Conservation (phyloP, 1,139 yeast species). For the Yamadazyma pseudoaaseri region DNA sequence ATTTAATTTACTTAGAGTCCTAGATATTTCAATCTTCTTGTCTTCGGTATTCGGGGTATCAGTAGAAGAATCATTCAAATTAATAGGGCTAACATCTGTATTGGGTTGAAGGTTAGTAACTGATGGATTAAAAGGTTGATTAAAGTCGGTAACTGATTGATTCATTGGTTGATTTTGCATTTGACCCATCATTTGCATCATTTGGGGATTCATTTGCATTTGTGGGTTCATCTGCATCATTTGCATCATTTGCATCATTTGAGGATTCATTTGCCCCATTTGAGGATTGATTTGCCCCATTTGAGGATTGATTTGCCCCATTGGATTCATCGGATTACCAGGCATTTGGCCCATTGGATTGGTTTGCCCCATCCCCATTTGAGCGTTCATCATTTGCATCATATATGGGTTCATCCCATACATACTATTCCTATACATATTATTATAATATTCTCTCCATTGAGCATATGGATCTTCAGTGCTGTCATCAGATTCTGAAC, state of each 20-base stretch:
- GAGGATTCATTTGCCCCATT: constrained; percentile 12
- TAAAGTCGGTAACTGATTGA: no score
- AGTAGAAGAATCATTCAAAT: neutral
- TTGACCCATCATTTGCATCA: constrained; percentile 2
- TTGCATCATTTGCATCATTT: constrained; percentile 12
- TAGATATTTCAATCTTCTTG: constrained; percentile 5
- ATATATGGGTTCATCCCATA: constrained; percentile 11
- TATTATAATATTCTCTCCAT: constrained; percentile 17
- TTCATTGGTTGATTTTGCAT: no score
- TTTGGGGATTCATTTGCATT: constrained; percentile 22
- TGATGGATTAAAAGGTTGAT: constrained; percentile 1
- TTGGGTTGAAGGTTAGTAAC: neutral
- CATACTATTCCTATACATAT: constrained; percentile 17
- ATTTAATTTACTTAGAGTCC: constrained; percentile 7
- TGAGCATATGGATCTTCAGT: constrained; percentile 11
- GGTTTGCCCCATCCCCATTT: constrained; percentile 8
- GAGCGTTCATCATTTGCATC: constrained; percentile 9
- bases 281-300: constrained; percentile 10
- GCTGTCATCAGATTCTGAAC: constrained; percentile 5
- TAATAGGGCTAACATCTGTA: neutral
- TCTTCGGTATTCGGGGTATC: neutral
- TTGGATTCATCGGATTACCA: constrained; percentile 11
- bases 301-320: constrained; percentile 7
- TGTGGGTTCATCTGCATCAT: constrained; percentile 29
- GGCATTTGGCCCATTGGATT: constrained; percentile 13